Evolutionary conservation across 345 rosid genomes (phyloP).

Genomic region (Mercurialis annua): DNA sequence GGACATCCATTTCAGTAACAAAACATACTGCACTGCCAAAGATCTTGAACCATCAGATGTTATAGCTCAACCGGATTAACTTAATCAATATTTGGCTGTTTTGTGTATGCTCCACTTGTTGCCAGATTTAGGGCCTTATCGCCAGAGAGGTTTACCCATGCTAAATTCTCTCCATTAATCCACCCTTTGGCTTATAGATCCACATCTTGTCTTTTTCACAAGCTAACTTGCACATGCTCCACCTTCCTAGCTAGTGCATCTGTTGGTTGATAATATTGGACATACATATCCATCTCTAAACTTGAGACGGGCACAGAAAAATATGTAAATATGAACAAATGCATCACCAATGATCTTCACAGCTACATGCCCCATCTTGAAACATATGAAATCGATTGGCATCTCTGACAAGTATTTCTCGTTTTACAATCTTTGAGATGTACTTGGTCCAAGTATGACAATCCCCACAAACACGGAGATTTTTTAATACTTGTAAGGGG

Average conservation of each 20-base stretch:
- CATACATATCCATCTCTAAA: background rate
- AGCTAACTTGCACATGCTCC: background rate
- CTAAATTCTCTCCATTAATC: background rate
- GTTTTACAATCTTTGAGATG: conserved; percentile 36
- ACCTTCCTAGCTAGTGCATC: background rate
- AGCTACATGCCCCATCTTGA: conserved; percentile 58
- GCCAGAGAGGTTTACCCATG: background rate
- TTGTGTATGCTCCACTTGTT: background rate
- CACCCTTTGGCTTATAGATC: background rate
- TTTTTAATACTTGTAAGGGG: conserved; percentile 60
- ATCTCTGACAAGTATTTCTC: conserved; percentile 67
- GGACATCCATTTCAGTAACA: too few species aligned
- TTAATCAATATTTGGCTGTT: too few species aligned
- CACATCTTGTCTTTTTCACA: conserved; percentile 21
- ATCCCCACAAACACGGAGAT: conserved; percentile 76
- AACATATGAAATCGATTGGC: conserved; percentile 67
- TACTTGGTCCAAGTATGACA: conserved; percentile 67
- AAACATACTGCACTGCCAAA: background rate
- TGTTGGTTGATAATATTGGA: background rate
- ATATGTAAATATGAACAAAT: background rate
- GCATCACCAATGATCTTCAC: conserved; percentile 63
- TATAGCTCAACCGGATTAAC: too few species aligned
- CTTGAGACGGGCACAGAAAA: background rate
- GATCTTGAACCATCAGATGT: background rate
- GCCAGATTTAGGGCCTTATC: background rate